Evolutionary conservation across 345 rosid species (phyloP).

Genomic region (Hibiscus trionum): DNA sequence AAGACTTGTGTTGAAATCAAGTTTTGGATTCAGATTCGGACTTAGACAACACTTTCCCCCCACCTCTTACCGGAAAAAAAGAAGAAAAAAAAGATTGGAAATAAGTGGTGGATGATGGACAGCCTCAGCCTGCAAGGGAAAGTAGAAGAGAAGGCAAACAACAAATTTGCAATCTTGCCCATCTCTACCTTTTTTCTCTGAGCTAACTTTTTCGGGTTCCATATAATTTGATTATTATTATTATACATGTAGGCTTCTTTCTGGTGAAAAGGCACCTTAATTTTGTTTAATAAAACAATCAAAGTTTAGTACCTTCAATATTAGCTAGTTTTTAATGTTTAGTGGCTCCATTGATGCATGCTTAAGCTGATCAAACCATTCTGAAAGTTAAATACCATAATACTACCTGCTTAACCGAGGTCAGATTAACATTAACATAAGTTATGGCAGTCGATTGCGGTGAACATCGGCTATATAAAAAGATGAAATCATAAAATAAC

Average conservation of each 20-base stretch:
- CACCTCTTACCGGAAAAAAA: too few species aligned
- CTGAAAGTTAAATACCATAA: not conserved
- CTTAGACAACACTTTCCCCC: too few species aligned
- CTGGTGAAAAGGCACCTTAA: not conserved
- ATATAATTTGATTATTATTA: not conserved
- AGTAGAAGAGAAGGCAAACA: conserved; percentile 5
- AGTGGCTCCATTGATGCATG: not conserved
- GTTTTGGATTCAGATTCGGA: too few species aligned
- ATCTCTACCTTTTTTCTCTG: not conserved
- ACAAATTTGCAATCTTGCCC: conserved; percentile 19
- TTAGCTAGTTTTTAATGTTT: not conserved
- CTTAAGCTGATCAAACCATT: not conserved
- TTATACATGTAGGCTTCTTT: not conserved
- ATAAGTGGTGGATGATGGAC: not conserved
- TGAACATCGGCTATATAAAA: not conserved
- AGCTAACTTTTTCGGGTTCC: not conserved
- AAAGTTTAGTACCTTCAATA: not conserved
- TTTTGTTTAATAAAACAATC: not conserved
- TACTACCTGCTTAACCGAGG: not conserved
- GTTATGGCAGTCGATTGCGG: not conserved
- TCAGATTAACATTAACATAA: not conserved
- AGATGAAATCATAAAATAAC: not conserved
- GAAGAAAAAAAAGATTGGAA: not conserved
- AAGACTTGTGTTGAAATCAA: too few species aligned
- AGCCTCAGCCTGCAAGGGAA: not conserved